These are phyloP conservation scores for Aurantiochytrium sp. DNA, from an alignment of 108 stramenopile species.

Conservation along the genomic window DNA sequence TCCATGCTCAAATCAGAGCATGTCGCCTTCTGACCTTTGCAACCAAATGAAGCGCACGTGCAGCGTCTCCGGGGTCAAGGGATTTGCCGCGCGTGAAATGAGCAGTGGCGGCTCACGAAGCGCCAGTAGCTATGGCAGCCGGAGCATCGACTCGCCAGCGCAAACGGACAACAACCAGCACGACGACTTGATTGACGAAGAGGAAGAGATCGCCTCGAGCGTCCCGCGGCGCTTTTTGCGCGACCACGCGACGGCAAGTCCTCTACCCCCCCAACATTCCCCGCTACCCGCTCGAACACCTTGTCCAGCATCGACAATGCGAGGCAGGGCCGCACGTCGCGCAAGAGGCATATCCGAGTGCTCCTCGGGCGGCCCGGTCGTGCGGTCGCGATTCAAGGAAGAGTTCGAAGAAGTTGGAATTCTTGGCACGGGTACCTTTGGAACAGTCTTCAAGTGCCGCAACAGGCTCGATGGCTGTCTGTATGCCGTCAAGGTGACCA, in stretches of 20 bases:
- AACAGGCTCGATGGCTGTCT: conserved; percentile 37
- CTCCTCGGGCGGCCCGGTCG: neutral
- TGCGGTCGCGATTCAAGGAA: neutral
- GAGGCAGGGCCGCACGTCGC: neutral
- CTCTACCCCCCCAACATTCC: neutral
- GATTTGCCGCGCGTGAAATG: no score
- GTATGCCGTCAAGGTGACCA: conserved; percentile 41
- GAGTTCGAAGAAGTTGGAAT: conserved; percentile 34
- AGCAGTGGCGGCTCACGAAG: no score
- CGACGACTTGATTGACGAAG: neutral
- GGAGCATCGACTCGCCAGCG: no score
- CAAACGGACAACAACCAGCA: neutral
- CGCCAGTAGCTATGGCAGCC: neutral
- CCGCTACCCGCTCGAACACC: neutral
- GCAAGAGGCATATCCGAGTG: neutral
- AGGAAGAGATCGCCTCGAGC: neutral
- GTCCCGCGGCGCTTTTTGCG: neutral
- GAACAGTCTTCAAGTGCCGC: conserved; percentile 38
- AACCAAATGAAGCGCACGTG: neutral
- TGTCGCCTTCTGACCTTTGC: neutral
- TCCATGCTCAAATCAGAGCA: neutral
- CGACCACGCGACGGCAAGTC: neutral
- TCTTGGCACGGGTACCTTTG: conserved; percentile 37
- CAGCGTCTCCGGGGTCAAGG: neutral
- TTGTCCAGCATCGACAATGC: neutral